Percentiles rank a stretch among this genome's conserved stretches.
These are phyloP conservation scores for Spatholobus suberectus DNA, from an alignment of 306 rosid genomes.

Conservation along the genomic window DNA sequence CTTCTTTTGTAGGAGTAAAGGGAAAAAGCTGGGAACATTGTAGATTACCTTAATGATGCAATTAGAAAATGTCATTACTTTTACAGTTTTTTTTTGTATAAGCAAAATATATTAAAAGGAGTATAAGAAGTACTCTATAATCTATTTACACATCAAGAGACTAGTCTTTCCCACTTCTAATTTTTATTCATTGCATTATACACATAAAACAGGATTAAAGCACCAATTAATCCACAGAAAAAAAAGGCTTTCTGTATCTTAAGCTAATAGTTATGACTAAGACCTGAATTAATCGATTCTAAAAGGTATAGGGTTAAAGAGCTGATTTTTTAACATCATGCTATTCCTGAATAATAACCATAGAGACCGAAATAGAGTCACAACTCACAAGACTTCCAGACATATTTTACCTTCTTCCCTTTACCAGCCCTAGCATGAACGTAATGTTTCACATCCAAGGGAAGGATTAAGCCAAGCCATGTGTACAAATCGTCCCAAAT, in stretches of 20 bases:
- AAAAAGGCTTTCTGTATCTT: too few species aligned
- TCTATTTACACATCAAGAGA: not conserved
- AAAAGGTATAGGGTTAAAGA: not conserved
- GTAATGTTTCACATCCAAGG: too few species aligned
- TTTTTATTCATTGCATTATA: too few species aligned
- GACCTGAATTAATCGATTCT: not conserved
- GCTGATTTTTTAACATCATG: not conserved
- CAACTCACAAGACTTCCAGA: not conserved
- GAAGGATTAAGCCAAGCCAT: too few species aligned
- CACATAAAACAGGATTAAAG: too few species aligned
- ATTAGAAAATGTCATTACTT: not conserved
- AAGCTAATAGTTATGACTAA: not conserved
- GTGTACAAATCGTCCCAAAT: too few species aligned
- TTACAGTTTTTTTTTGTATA: not conserved
- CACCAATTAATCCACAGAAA: too few species aligned
- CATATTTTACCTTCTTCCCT: not conserved
- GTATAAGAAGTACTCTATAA: not conserved
- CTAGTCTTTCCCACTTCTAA: not conserved
- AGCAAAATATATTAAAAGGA: not conserved
- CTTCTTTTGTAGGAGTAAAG: not conserved
- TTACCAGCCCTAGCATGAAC: too few species aligned
- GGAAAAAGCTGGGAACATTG: not conserved
- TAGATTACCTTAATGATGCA: too few species aligned
- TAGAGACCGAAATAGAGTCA: not conserved
- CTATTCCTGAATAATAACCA: not conserved